Base-by-base conservation (phyloP, 2,329 filamentous ascomycete species). In the Ophiostoma perfectum region DNA sequence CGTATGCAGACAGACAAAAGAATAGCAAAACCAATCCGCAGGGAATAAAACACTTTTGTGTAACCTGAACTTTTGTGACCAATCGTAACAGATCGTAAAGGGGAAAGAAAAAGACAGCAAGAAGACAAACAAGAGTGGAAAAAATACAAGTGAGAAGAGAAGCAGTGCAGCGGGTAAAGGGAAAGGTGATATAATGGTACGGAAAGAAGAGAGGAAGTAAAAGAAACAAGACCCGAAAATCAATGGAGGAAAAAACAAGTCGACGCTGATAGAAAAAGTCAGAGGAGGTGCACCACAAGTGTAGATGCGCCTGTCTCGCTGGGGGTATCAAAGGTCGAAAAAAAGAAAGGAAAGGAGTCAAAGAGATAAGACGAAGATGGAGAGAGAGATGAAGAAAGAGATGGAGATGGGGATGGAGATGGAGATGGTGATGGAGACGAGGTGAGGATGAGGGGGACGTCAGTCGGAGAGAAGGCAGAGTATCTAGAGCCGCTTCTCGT, bases 401-500 rank as follows among this genome's bases (percentile, higher is more conserved):
- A 52, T 47, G 44, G 18, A 7, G 18, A 65, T 41, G 11, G 11
- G 63, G 1, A 65, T 27, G 11, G 16, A 64, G 45, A 11, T 14
- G 14, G 27, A 36, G 12, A 5, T 18, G 63, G 41, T 18, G 44
- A 65, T n/a, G 39, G 12, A 36, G 44, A 64, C 14, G 44, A 45
- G n/a, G 14, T n/a, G 3, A 45, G 44, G 27, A 27, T 6, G 41
- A 27, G 11, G 60, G 27, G 27, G 27, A 27, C 27, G 27, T 27
- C 27, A 27, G 27, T 27, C 27, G 27, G 27, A 27, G 27, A 27
- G 27, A 27, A 27, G 27, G 27, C 27, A 27, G 27, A 27, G 27
- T 27, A 27, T 27, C 39, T 63, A 63, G 11, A 63, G 60, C 6
- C 60, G 60, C 63, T 64, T 45, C 64, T 75, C 72, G 58, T 75